Percentiles rank a stretch among this genome's conserved stretches.
Evolutionary conservation across 2,329 filamentous ascomycete species (phyloP).

Genomic region (Colletotrichum simmondsii): DNA sequence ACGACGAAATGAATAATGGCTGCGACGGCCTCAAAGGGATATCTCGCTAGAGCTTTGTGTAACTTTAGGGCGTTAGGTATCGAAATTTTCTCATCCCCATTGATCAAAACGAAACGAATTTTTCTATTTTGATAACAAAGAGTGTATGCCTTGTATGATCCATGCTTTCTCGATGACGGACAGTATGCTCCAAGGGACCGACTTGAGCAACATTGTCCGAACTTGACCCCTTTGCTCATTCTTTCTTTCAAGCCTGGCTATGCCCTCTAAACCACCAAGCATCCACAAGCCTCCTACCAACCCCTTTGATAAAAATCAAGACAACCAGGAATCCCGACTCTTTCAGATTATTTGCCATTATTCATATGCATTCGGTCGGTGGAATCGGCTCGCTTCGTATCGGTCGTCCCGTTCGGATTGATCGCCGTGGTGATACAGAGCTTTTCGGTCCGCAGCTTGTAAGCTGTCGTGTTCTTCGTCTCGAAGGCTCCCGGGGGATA

Average conservation of each 20-base stretch:
- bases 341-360: neutral
- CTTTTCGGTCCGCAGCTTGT: neutral
- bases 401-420: neutral
- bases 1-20: conserved; percentile 21
- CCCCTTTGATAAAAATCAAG: neutral
- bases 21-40: conserved; percentile 9
- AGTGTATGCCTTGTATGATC: neutral
- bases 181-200: neutral
- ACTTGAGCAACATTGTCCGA: neutral
- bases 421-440: neutral
- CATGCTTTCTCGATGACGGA: neutral
- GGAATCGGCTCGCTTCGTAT: neutral
- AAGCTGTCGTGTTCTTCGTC: neutral
- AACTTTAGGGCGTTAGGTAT: conserved; percentile 11
- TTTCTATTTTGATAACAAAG: neutral
- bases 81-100: neutral
- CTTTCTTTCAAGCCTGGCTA: neutral
- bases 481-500: neutral
- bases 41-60: conserved; percentile 2
- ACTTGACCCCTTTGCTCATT: neutral
- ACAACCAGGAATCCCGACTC: neutral
- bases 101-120: neutral
- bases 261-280: neutral
- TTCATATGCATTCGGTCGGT: neutral
- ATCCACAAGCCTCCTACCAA: neutral